Conservation (phyloP, 1,284 basidiomycete species). For the Rhizopogon hawkerae region DNA sequence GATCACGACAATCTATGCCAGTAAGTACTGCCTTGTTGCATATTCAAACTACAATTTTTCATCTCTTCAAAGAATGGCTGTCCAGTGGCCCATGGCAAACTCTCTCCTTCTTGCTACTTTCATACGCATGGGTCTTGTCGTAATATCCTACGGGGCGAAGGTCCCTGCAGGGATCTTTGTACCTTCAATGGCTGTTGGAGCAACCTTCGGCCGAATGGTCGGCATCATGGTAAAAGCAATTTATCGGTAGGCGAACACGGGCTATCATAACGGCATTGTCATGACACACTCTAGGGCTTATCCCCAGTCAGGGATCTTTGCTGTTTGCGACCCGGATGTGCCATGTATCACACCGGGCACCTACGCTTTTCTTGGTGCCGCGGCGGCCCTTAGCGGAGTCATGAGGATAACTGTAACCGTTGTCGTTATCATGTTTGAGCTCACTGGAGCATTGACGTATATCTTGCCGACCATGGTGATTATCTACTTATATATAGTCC, state of each 20-base stretch:
- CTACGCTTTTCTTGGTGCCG: conserved; percentile 91
- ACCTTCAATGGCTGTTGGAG: conserved; percentile 96
- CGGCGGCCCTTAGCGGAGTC: conserved; percentile 90
- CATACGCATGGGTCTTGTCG: conserved; percentile 78
- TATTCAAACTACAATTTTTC: conserved; percentile 5
- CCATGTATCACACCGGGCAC: conserved; percentile 99
- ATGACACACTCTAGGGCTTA: conserved; percentile 52
- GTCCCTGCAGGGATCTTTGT: conserved; percentile 98
- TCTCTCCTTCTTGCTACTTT: conserved; percentile 89
- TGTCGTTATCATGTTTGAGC: conserved; percentile 96
- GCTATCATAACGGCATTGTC: neutral
- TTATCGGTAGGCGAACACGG: conserved; percentile 53
- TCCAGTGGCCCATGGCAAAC: conserved; percentile 93
- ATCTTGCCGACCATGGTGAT: conserved; percentile 94
- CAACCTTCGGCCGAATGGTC: conserved; percentile 92
- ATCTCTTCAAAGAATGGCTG: conserved; percentile 54
- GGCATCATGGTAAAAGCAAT: conserved; percentile 93
- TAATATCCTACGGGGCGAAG: conserved; percentile 92
- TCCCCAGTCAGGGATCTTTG: conserved; percentile 79
- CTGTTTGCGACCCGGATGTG: conserved; percentile 82
- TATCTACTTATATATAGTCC: neutral
- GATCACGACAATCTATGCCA: conserved; percentile 93
- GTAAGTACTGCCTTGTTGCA: conserved; percentile 40
- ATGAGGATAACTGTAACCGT: conserved; percentile 97
- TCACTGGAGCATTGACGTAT: conserved; percentile 98